A percentile compares a stretch with the other conserved stretches of the same genome.
Conservation (phyloP, 306 rosid species). For the Dryas alaskensis region DNA sequence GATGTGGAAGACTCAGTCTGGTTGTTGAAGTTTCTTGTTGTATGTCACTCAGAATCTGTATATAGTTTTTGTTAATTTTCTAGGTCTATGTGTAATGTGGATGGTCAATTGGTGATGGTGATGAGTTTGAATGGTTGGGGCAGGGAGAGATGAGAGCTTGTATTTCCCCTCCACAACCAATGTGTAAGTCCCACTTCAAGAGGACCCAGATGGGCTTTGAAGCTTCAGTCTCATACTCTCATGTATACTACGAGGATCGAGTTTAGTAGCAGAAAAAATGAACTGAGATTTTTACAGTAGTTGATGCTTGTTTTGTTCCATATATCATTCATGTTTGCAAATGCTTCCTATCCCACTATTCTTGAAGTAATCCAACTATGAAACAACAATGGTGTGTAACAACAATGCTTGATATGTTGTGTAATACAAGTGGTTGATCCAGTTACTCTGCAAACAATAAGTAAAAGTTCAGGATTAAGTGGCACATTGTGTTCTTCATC, state of each 20-base stretch:
- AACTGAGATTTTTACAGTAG: background rate
- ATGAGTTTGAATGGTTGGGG: background rate
- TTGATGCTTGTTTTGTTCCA: background rate
- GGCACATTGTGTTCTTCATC: too few species aligned
- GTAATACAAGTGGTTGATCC: too few species aligned
- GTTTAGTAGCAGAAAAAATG: background rate
- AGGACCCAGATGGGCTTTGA: background rate
- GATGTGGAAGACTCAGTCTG: background rate
- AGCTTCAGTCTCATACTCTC: background rate
- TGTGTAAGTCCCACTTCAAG: background rate
- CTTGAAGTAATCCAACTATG: too few species aligned
- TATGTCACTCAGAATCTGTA: background rate
- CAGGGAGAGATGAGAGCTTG: background rate
- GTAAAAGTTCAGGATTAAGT: too few species aligned
- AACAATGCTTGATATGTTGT: too few species aligned
- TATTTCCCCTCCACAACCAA: constrained; percentile 10
- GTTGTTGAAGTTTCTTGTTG: background rate
- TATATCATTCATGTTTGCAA: background rate
- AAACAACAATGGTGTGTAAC: too few species aligned
- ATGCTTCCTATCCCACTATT: too few species aligned
- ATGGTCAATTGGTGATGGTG: background rate
- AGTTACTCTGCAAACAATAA: too few species aligned
- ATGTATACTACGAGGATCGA: background rate
- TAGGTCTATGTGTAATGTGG: background rate
- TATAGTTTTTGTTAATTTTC: background rate